A percentile compares a stretch with the other conserved stretches of the same genome.
These are phyloP conservation scores for Tilletia horrida DNA, from an alignment of 1,284 basidiomycete genomes.

Conservation along the genomic window DNA sequence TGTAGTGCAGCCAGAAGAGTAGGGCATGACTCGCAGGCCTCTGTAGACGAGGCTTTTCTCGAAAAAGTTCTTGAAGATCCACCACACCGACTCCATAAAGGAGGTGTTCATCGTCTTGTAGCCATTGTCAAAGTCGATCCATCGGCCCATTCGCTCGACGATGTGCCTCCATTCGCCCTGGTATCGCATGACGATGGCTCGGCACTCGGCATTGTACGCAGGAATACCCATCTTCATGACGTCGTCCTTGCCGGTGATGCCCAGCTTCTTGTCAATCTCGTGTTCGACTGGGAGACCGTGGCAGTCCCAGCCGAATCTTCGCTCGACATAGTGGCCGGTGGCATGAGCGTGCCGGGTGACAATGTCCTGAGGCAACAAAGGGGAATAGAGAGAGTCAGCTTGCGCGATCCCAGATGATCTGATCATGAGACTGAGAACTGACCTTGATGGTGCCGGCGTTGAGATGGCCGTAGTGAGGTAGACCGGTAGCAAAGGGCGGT, in stretches of 20 bases:
- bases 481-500: constrained; percentile 93
- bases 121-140: constrained; percentile 99
- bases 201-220: constrained; percentile 95
- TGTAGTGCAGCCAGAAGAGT: constrained; percentile 93
- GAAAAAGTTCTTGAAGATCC: constrained; percentile 94
- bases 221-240: constrained; percentile 94
- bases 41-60: constrained; percentile 92
- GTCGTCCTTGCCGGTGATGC: constrained; percentile 87
- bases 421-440: constrained; percentile 30
- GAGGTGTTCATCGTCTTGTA: constrained; percentile 93
- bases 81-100: constrained; percentile 99
- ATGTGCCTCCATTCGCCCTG: constrained; percentile 87
- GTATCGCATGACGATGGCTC: constrained; percentile 97
- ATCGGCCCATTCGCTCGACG: constrained; percentile 96
- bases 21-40: constrained; percentile 94
- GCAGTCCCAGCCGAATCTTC: constrained; percentile 98
- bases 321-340: constrained; percentile 87
- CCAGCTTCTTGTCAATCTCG: constrained; percentile 96
- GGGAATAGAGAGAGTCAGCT: not conserved
- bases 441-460: constrained; percentile 81
- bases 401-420: not conserved
- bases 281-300: constrained; percentile 98
- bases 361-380: constrained; percentile 68
- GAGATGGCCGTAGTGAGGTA: constrained; percentile 82
- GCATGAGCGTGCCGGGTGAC: constrained; percentile 92